phyloP scores from a whole-genome alignment of 1,284 basidiomycete genomes.

The Papiliotrema laurentii region DNA sequence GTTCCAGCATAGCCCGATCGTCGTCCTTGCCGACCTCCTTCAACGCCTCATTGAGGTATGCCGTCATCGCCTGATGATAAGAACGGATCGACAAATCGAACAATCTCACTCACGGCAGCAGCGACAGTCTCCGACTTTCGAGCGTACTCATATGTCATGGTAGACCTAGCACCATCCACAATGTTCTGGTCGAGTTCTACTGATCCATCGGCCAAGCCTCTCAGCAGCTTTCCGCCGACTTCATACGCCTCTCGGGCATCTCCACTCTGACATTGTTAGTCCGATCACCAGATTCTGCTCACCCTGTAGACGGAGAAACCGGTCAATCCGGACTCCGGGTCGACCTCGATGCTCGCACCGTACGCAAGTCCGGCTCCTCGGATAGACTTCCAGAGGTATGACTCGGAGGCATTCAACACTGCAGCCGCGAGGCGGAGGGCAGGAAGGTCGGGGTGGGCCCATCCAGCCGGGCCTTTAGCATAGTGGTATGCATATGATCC shows the following conservation, averaged over 20 bases:
- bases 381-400: conserved; percentile 88
- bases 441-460: conserved; percentile 77
- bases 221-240: conserved; percentile 71
- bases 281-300: conserved; percentile 32
- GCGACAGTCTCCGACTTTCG: conserved; percentile 76
- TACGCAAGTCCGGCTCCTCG: conserved; percentile 92
- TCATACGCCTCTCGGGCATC: conserved; percentile 78
- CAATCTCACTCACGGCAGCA: conserved; percentile 57
- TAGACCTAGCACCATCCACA: conserved; percentile 87
- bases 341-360: conserved; percentile 73
- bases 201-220: conserved; percentile 68
- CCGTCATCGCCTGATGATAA: conserved; percentile 60
- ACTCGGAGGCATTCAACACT: conserved; percentile 89
- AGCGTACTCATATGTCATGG: conserved; percentile 78
- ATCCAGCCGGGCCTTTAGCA: conserved; percentile 70
- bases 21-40: conserved; percentile 71
- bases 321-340: conserved; percentile 76
- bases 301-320: conserved; percentile 79
- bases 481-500: conserved; percentile 82
- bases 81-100: conserved; percentile 25
- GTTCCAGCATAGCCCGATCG: conserved; percentile 68
- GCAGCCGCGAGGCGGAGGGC: conserved; percentile 79
- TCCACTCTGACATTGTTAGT: conserved; percentile 61
- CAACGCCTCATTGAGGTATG: conserved; percentile 81
- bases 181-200: conserved; percentile 77